Evolutionary conservation across 192 early-diverging fungal genomes (phyloP).

Genomic region (Rhizoclosmatium sp.): DNA sequence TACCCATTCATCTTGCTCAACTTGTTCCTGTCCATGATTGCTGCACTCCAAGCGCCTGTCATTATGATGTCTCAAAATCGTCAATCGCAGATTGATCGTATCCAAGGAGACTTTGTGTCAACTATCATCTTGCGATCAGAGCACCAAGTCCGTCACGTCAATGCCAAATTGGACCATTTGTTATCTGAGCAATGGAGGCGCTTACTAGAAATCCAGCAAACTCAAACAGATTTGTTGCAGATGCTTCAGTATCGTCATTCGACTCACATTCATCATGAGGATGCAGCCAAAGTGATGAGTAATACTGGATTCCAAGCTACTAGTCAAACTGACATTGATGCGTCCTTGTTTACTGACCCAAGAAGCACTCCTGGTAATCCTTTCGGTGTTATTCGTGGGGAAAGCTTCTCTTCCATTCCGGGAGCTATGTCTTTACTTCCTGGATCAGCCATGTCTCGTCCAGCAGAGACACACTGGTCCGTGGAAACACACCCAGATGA

Average conservation of each 20-base stretch:
- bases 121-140: conserved; percentile 49
- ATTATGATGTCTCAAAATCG: conserved; percentile 65
- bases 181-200: conserved; percentile 53
- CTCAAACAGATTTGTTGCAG: conserved; percentile 50
- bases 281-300: not conserved
- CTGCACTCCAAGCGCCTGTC: conserved; percentile 55
- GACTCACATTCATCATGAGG: not conserved
- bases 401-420: conserved; percentile 18
- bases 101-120: conserved; percentile 49
- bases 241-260: conserved; percentile 25
- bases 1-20: conserved; percentile 59
- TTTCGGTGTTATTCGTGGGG: conserved; percentile 24
- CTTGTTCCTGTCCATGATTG: conserved; percentile 50
- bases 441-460: not conserved
- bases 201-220: conserved; percentile 58
- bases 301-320: not conserved
- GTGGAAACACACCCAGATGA: conserved; percentile 37
- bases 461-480: conserved; percentile 28
- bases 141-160: conserved; percentile 51
- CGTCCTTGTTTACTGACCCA: conserved; percentile 24
- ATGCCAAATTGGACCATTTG: conserved; percentile 59
- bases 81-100: conserved; percentile 46
- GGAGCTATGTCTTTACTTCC: not conserved
- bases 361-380: conserved; percentile 21
- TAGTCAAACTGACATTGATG: conserved; percentile 26